Evolutionary conservation across 805 yeast genomes (phyloP).

Genomic region (Hanseniaspora vineae): DNA sequence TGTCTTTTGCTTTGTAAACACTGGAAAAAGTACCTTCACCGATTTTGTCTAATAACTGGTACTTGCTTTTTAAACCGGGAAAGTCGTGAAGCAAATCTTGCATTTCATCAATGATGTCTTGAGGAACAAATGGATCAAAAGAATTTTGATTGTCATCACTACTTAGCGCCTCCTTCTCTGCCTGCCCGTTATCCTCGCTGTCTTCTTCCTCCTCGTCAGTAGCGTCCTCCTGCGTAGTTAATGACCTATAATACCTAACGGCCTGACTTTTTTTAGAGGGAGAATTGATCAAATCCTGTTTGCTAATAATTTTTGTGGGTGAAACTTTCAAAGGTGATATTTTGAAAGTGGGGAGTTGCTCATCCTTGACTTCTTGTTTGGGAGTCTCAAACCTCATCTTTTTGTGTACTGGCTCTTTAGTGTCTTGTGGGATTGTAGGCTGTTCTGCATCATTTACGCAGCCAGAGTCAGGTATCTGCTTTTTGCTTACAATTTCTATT

Average conservation of each 20-base stretch:
- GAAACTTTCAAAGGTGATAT: neutral
- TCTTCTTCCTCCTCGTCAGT: neutral
- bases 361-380: too few relatives aligned
- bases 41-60: conserved; percentile 28
- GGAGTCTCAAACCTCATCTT: too few relatives aligned
- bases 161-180: neutral
- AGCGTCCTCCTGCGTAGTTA: conserved; percentile 1
- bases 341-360: too few relatives aligned
- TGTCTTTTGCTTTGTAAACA: conserved; percentile 39
- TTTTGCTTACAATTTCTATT: too few relatives aligned
- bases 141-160: neutral
- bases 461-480: too few relatives aligned
- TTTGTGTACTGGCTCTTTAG: neutral
- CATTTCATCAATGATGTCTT: conserved; percentile 47
- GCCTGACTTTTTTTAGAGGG: conserved; percentile 6
- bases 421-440: neutral
- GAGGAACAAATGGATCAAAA: conserved; percentile 31
- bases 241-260: neutral
- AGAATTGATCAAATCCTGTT: conserved; percentile 4
- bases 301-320: conserved; percentile 2
- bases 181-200: neutral
- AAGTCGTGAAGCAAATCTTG: conserved; percentile 39
- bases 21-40: conserved; percentile 89
- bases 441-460: too few relatives aligned
- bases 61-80: conserved; percentile 30